Base-by-base conservation (phyloP, 768 basidiomycete genomes). In the Tylopilus intermedius region DNA sequence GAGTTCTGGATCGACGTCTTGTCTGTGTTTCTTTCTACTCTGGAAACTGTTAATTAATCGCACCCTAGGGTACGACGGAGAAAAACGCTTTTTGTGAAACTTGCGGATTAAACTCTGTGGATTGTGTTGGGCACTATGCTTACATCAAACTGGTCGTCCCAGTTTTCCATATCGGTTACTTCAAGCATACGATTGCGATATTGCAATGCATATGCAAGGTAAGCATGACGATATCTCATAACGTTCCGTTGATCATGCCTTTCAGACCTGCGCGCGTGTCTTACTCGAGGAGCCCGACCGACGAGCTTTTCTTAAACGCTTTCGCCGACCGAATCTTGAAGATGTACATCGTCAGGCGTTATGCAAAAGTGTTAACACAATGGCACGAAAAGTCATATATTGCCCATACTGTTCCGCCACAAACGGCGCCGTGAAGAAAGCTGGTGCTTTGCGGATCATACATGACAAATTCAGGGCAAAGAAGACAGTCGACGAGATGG, bases 201-300 rank as follows among this genome's bases (percentile, higher is more conserved):
- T 79, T 98, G 1, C 96, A 98, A 66, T 88, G 89, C 60, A 94
- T 98, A 58, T 99, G 96, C 80, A 99, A 99, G 75, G 94, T 93
- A 46, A 8, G 50, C 38, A 11, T 5, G 8, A 27, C 42, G 11
- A 38, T 24, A 4, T 47, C 13, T 21, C 4, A 4, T 13, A 7
- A 6, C 13, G 26, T 30, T n/a, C 15, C 22, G 15, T 43, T 58
- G 21, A 62, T 40, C 27, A 15, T 11, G n/a, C 32, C 22, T 38
- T 30, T 50, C 22, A 90, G 88, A 90, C 90, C 26, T 99, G 96
- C 63, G 92, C 96, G 0, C 83, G 90, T 45, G 90, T 98, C 13
- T 75, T 99, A 21, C 76, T 99, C 2, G 86, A 89, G 49, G 93
- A 94, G 66, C 78, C 85, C 1, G 91, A 97, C 56, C 82, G 95